A percentile compares a stretch with the other conserved stretches of the same genome.
Evolutionary conservation across 2,329 filamentous ascomycete genomes (phyloP).

Genomic region (Sphaerulina vaccinii): DNA sequence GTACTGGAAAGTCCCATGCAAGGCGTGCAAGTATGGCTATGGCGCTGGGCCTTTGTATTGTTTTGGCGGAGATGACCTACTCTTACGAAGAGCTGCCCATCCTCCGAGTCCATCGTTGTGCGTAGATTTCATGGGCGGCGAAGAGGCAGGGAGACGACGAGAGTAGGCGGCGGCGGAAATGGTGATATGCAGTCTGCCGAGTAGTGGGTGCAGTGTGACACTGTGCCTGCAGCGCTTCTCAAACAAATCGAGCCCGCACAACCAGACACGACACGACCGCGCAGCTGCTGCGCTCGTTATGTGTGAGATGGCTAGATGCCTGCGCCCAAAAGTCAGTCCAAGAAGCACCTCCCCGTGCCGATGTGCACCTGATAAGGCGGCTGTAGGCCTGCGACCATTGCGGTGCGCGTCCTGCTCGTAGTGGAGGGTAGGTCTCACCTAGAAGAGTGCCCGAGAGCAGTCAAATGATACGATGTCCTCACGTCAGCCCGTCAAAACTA

Average conservation of each 20-base stretch:
- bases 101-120: constrained; percentile 73
- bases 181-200: constrained; percentile 2
- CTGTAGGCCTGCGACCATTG: constrained; percentile 3
- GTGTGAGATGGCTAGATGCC: constrained; percentile 3
- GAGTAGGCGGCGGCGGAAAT: constrained; percentile 16
- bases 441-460: not conserved
- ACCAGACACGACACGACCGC: constrained; percentile 2
- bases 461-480: not conserved
- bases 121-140: constrained; percentile 26
- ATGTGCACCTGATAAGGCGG: constrained; percentile 14
- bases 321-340: constrained; percentile 10
- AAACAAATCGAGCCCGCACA: not conserved
- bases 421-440: constrained; percentile 4
- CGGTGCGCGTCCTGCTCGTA: constrained; percentile 1
- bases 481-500: constrained; percentile 1
- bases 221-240: constrained; percentile 1
- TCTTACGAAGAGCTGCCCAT: constrained; percentile 87
- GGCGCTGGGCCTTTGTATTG: not conserved
- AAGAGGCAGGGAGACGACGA: constrained; percentile 16
- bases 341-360: constrained; percentile 12
- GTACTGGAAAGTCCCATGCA: not conserved
- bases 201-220: not conserved
- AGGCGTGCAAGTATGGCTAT: not conserved
- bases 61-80: constrained; percentile 46
- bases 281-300: constrained; percentile 6